Conservation (phyloP, 83 land plant genomes). For the Thuja plicata region DNA sequence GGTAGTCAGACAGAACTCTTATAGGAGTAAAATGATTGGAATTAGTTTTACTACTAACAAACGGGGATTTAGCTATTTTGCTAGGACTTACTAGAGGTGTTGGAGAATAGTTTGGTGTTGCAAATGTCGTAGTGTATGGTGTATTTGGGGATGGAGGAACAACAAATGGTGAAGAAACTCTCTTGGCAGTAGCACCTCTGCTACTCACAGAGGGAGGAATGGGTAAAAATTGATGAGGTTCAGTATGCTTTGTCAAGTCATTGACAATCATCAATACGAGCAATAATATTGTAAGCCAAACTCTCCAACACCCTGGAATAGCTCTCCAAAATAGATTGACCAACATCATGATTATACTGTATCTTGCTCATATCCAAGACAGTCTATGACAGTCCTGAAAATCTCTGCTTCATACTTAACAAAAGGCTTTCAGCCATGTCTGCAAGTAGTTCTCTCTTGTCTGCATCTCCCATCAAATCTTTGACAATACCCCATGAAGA, state of each 20-base stretch:
- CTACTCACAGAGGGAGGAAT: slow-evolving; percentile 21
- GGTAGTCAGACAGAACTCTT: no score
- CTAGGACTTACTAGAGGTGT: slow-evolving; percentile 33
- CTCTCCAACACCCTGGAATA: slow-evolving; percentile 87
- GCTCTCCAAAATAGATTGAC: slow-evolving; percentile 75
- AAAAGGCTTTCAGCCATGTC: slow-evolving; percentile 74
- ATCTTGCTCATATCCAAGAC: slow-evolving; percentile 75
- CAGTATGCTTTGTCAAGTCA: slow-evolving; percentile 56
- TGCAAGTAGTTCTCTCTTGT: slow-evolving; percentile 67
- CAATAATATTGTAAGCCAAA: slow-evolving; percentile 68
- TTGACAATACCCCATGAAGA: slow-evolving; percentile 68
- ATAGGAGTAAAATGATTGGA: no score
- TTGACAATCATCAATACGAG: slow-evolving; percentile 79
- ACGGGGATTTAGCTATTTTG: slow-evolving; percentile 29
- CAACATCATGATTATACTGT: slow-evolving; percentile 84
- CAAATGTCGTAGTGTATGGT: slow-evolving; percentile 48
- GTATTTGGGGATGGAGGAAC: slow-evolving; percentile 53
- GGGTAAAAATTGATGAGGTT: slow-evolving; percentile 19
- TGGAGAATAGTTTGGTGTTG: slow-evolving; percentile 57
- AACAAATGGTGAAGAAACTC: slow-evolving; percentile 25
- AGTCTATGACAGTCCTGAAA: slow-evolving; percentile 78
- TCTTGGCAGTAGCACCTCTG: slow-evolving; percentile 35
- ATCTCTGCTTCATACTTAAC: slow-evolving; percentile 69
- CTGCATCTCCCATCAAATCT: slow-evolving; percentile 61
- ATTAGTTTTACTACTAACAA: not conserved